Percentiles rank a stretch among this genome's conserved stretches.
Conservation (phyloP, 176 grass and related monocot species). For the Cenchrus fungigraminus region DNA sequence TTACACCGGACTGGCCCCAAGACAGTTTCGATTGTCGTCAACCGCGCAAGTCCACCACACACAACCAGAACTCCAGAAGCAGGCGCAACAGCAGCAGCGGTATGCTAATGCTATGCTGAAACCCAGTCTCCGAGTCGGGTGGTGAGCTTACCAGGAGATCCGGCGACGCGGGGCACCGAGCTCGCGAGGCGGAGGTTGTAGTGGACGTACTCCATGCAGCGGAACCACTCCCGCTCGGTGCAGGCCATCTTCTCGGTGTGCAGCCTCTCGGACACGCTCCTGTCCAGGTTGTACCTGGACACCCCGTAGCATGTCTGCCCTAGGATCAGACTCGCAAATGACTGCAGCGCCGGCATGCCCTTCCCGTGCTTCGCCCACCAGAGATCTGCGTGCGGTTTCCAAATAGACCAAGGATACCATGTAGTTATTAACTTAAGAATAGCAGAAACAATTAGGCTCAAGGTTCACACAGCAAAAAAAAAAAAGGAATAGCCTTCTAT, state of each 20-base stretch:
- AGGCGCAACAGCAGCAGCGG: too few relatives aligned
- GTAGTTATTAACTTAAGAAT: too few relatives aligned
- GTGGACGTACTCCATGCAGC: slow-evolving; percentile 61
- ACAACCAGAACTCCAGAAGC: too few relatives aligned
- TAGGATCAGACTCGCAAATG: slow-evolving; percentile 49
- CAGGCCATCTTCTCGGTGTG: slow-evolving; percentile 46
- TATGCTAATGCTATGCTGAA: neutral
- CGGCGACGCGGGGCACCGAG: neutral
- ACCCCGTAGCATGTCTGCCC: slow-evolving; percentile 73
- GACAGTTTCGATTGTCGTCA: neutral
- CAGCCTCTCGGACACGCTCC: slow-evolving; percentile 65
- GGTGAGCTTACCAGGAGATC: slow-evolving; percentile 14
- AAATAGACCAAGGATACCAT: neutral
- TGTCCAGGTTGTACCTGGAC: slow-evolving; percentile 58
- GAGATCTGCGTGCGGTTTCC: slow-evolving; percentile 41
- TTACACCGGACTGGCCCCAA: too few relatives aligned
- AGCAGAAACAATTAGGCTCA: too few relatives aligned
- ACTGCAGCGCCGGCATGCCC: slow-evolving; percentile 48
- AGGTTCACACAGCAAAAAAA: neutral
- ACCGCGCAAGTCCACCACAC: neutral
- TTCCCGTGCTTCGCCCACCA: slow-evolving; percentile 73
- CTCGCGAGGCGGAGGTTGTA: slow-evolving; percentile 51
- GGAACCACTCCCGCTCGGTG: slow-evolving; percentile 53
- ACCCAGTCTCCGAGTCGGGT: slow-evolving; percentile 38
- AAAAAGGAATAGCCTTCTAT: neutral